Evolutionary conservation across 805 yeast species (phyloP).

Genomic region (Pichia exigua): DNA sequence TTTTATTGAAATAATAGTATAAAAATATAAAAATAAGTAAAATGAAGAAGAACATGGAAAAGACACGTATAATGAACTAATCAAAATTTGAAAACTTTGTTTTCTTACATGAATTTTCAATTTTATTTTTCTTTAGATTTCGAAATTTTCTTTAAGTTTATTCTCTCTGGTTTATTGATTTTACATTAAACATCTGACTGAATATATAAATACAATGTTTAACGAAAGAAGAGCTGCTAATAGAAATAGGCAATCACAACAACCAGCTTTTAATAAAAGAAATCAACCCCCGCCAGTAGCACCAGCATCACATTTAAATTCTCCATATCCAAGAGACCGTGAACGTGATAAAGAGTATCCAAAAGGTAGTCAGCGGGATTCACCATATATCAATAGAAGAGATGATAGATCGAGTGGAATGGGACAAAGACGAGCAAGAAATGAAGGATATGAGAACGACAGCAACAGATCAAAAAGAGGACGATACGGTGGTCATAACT

Average conservation of each 20-base stretch:
- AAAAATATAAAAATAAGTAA: background rate
- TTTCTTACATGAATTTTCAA: background rate
- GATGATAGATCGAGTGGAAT: background rate
- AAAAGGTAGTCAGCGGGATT: background rate
- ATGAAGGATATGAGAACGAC: background rate
- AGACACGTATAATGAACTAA: background rate
- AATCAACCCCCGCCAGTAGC: background rate
- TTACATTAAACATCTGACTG: background rate
- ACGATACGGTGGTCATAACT: background rate
- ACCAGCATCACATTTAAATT: background rate
- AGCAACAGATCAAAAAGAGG: background rate
- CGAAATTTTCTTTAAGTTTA: background rate
- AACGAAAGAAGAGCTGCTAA: slow-evolving; percentile 23
- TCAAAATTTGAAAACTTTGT: background rate
- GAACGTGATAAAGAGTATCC: background rate
- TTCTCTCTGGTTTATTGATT: background rate
- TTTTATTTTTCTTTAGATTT: background rate
- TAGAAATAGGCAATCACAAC: slow-evolving; percentile 4
- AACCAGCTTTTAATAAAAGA: background rate
- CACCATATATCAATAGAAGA: background rate
- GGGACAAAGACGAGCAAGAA: background rate
- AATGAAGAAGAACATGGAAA: background rate
- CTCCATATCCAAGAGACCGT: background rate
- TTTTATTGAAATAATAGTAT: background rate
- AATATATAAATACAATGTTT: slow-evolving; percentile 1